phyloP scores from a whole-genome alignment of 2,329 filamentous ascomycete genomes.

The Cordyceps fumosorosea region DNA sequence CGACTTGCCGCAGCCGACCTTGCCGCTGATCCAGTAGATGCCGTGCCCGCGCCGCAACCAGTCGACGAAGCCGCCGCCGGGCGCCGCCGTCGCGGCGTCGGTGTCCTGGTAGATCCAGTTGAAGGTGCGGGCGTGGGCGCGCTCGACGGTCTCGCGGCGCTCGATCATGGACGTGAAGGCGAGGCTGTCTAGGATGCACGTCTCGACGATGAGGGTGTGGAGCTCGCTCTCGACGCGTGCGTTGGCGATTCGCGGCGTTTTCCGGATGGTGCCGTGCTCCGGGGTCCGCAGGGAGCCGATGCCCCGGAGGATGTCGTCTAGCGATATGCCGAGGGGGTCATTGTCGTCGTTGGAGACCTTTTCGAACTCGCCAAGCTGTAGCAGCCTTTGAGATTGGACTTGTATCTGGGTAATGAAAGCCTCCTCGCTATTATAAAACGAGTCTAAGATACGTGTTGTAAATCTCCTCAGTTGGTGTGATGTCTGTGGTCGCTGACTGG shows the following conservation, averaged over 20 bases:
- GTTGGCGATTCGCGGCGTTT: background rate
- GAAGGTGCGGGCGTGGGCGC: conserved; percentile 6
- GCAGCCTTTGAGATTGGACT: background rate
- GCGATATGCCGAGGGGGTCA: background rate
- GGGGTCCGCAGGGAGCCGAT: background rate
- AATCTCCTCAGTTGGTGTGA: background rate
- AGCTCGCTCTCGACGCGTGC: background rate
- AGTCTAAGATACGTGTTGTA: background rate
- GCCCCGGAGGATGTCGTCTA: background rate
- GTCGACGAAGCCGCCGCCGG: conserved; percentile 3
- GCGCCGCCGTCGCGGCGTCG: background rate
- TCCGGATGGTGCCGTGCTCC: background rate
- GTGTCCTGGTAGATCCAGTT: conserved; percentile 8
- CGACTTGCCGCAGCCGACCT: conserved; percentile 33
- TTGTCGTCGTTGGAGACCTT: background rate
- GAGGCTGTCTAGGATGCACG: background rate
- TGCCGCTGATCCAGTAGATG: conserved; percentile 30
- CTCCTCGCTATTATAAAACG: background rate
- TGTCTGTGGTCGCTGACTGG: background rate
- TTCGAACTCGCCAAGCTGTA: background rate
- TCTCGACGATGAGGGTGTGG: background rate
- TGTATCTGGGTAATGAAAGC: background rate
- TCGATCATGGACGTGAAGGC: background rate
- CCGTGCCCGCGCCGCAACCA: conserved; percentile 22
- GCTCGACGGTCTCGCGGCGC: conserved; percentile 5